Evolutionary conservation across 441 rosid genomes (phyloP), one percentile per base, ranked within the genome.

Genomic region (Kokia cookei): DNA sequence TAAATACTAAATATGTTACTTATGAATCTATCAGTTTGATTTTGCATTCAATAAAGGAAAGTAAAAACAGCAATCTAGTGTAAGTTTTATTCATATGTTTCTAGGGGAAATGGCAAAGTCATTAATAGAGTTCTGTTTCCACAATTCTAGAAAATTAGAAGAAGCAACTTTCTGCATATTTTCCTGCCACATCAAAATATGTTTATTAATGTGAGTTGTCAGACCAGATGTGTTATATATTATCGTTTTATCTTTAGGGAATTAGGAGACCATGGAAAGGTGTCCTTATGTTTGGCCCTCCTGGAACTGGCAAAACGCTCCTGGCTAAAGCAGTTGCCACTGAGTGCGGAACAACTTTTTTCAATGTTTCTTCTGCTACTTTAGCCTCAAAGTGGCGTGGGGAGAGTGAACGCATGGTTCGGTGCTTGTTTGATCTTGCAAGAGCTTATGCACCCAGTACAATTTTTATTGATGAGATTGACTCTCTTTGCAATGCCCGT

Each of bases 191-290:
- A 1, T 50, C 47, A 10, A 68, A 50, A 32, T 32, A 35, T 70
- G 35, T 35, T 54, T 19, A 37, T 22, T 15, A 32, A 65, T 15
- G 24, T 13, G 2, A 14, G 5, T 32, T 32, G 37, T 32, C 7
- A 32, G 37, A 32, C 37, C 37, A 32, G 7, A 32, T 32, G 37
- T 32, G 37, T 32, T 32, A 32, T 32, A 32, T 32, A 32, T 5
- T 32, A 32, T 32, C 37, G 0, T 32, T 5, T 65, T 32, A n/a
- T 32, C 72, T 77, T 74, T 84, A 92, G 97, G 97, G 97, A 72
- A 92, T 92, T 66, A 81, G 97, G 85, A 89, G 97, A 81, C 97
- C 97, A 0, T 92, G 97, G 97, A 92, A 92, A 83, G 97, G 93
- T 57, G 96, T 92, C 50, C 96, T 92, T 66, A 90, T 92, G 97